Evolutionary conservation across 2,329 filamentous ascomycete species (phyloP), one percentile per base, ranked within the genome.

Genomic region (Westerdykella ornata): DNA sequence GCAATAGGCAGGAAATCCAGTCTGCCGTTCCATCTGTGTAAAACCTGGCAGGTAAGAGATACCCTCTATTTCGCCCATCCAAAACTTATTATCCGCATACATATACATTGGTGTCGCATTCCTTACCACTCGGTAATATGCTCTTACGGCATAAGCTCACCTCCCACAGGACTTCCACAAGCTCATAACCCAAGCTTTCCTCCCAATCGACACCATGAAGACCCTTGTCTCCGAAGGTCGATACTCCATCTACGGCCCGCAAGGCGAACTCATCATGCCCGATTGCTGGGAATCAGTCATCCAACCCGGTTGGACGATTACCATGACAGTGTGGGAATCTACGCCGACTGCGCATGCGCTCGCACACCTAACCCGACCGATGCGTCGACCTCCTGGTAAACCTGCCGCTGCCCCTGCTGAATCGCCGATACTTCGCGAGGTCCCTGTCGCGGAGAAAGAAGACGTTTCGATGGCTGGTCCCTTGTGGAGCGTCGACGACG

Each of bases 291-390:
- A 42, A 11, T 13, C 18, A 9, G 8, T 43, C 26, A 41, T 49
- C 19, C 32, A 47, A 18, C 44, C 47, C 14, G 42, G 44, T 12
- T 37, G 28, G 35, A 35, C 31, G 3, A 39, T 49, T 15, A 38
- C 17, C 11, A 43, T 49, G 44, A 15, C 28, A 16, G 37, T 49
- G 28, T 46, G 33, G 44, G 22, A 26, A 96, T 52, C 81, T 26
- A 11, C 22, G 22, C 7, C 22, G 12, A 26, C 22, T 7, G 12
- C 12, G 7, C 22, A 26, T 9, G 22, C 8, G 22, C 22, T 11
- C 12, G 12, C 22, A 9, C 12, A 7, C 22, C 8, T 11, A 26
- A 26, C 12, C 22, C 3, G 22, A 26, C 22, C 22, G 22, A 4
- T n/a, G n/a, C 22, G 3, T 26, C 3, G 7, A 8, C 22, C 4